These are phyloP conservation scores for Leccinum griseonigrum DNA, from an alignment of 1,284 basidiomycete genomes.

Conservation along the genomic window DNA sequence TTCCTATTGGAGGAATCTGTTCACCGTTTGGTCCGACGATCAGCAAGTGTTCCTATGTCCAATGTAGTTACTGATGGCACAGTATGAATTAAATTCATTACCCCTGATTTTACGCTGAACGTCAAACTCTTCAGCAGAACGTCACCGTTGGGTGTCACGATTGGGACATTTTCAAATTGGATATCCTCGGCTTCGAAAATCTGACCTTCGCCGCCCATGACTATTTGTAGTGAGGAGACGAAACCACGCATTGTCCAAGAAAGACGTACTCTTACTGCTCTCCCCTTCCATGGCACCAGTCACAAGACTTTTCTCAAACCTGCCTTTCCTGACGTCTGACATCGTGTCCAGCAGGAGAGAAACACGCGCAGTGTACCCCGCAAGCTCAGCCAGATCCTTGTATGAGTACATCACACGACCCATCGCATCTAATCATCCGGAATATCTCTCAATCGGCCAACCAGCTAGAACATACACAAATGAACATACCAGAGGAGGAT, in stretches of 20 bases:
- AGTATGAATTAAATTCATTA: slow-evolving; percentile 36
- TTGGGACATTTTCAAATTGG: slow-evolving; percentile 89
- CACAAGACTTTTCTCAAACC: slow-evolving; percentile 88
- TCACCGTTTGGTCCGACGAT: slow-evolving; percentile 91
- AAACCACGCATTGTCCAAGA: not conserved
- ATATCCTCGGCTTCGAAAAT: slow-evolving; percentile 87
- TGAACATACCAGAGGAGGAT: slow-evolving; percentile 62
- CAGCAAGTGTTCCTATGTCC: slow-evolving; percentile 75
- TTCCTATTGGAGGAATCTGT: slow-evolving; percentile 2
- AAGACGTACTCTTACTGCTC: slow-evolving; percentile 69
- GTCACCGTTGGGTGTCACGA: slow-evolving; percentile 96
- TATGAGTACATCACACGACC: slow-evolving; percentile 94
- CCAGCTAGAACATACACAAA: not conserved
- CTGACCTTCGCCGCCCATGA: slow-evolving; percentile 77
- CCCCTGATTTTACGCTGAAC: slow-evolving; percentile 89
- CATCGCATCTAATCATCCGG: slow-evolving; percentile 60
- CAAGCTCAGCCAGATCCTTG: slow-evolving; percentile 93
- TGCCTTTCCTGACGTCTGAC: slow-evolving; percentile 81
- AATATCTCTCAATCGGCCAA: not conserved
- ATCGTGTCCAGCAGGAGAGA: slow-evolving; percentile 90
- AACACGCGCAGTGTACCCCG: slow-evolving; percentile 93
- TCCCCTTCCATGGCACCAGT: slow-evolving; percentile 75
- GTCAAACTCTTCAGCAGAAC: slow-evolving; percentile 82
- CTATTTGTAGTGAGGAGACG: slow-evolving; percentile 38
- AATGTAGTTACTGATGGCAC: slow-evolving; percentile 2